These are phyloP conservation scores for Annulohypoxylon moriforme DNA, from an alignment of 495 filamentous ascomycete species.

Conservation along the genomic window DNA sequence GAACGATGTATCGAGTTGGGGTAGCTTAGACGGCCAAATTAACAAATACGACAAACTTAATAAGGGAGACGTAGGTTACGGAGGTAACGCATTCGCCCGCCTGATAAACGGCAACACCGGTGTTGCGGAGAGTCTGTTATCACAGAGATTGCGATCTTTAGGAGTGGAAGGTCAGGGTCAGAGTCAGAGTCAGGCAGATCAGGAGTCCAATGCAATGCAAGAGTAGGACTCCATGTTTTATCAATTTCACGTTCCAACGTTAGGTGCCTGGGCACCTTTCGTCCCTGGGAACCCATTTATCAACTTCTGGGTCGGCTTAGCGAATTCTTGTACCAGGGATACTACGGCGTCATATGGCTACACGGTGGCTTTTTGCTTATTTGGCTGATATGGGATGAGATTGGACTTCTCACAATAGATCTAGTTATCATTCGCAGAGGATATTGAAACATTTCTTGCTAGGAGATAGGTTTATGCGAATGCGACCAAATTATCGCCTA, in stretches of 20 bases:
- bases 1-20: conserved; percentile 40
- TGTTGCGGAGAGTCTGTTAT: conserved; percentile 56
- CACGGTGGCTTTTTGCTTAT: conserved; percentile 10
- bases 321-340: conserved; percentile 8
- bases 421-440: not conserved
- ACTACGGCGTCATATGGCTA: conserved; percentile 7
- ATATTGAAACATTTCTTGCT: not conserved
- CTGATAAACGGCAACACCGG: conserved; percentile 46
- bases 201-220: conserved; percentile 27
- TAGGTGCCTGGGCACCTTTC: not conserved
- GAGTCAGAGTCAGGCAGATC: conserved; percentile 15
- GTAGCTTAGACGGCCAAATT: conserved; percentile 31
- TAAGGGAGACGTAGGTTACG: conserved; percentile 75
- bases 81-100: conserved; percentile 64
- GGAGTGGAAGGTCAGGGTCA: conserved; percentile 46
- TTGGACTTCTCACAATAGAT: not conserved
- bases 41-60: conserved; percentile 72
- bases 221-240: conserved; percentile 20
- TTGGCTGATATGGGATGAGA: not conserved
- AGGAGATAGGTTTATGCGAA: too few relatives aligned
- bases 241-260: conserved; percentile 14
- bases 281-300: conserved; percentile 2
- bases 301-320: conserved; percentile 13
- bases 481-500: too few relatives aligned
- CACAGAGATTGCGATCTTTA: conserved; percentile 56